Evolutionary conservation across 192 early-diverging fungal species (phyloP).

Genomic region (Umbelopsis sp.): DNA sequence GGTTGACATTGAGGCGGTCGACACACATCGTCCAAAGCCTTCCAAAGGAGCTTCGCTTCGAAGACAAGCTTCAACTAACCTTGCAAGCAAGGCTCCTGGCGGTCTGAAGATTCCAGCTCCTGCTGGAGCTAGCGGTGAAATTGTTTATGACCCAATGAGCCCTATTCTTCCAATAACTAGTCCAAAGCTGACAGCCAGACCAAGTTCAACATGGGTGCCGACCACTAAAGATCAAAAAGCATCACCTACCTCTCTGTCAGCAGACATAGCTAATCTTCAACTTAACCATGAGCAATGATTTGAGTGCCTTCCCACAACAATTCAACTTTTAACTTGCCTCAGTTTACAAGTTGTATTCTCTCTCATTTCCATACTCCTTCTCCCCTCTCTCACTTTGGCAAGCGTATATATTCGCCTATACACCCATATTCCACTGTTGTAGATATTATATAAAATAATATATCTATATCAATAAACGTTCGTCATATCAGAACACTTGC

Average conservation of each 20-base stretch:
- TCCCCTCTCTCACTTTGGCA: too few species aligned
- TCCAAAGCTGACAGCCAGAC: background rate
- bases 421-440: too few species aligned
- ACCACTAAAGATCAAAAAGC: background rate
- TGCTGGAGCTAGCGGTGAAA: constrained; percentile 37
- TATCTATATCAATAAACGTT: too few species aligned
- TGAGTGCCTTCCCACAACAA: too few species aligned
- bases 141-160: constrained; percentile 26
- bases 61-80: background rate
- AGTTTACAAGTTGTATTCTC: background rate
- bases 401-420: too few species aligned
- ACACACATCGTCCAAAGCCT: constrained; percentile 87
- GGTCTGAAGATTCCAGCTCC: background rate
- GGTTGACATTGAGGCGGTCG: constrained; percentile 94
- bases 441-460: too few species aligned
- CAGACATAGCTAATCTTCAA: background rate
- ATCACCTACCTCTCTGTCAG: background rate
- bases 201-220: background rate
- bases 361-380: too few species aligned
- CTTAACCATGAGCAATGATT: background rate
- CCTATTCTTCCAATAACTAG: constrained; percentile 35
- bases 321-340: background rate
- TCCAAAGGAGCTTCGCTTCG: constrained; percentile 29
- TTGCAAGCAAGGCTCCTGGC: constrained; percentile 6
- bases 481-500: too few species aligned